Conservation (phyloP, 2,329 filamentous ascomycete species). For the Colletotrichum ledebouriae region DNA sequence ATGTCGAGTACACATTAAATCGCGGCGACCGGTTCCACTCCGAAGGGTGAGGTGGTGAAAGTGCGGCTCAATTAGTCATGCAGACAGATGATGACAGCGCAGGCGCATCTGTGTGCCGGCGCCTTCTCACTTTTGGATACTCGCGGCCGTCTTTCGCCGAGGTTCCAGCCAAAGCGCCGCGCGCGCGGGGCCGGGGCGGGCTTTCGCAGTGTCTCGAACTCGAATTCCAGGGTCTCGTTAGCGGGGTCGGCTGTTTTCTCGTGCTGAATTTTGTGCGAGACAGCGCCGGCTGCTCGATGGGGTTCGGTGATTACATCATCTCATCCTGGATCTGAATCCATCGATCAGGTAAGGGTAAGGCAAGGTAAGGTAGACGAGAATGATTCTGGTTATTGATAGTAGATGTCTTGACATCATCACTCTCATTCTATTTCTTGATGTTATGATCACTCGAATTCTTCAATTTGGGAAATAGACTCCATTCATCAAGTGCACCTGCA, state of each 20-base stretch:
- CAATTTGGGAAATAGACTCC: no score
- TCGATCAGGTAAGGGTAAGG: no score
- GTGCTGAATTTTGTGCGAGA: constrained; percentile 8
- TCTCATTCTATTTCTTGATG: no score
- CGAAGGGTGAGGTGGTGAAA: constrained; percentile 30
- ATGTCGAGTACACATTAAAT: constrained; percentile 28
- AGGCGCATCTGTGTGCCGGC: not conserved
- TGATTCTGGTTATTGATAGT: no score
- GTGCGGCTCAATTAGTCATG: constrained; percentile 40
- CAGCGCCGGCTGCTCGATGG: constrained; percentile 11
- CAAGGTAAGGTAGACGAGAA: no score
- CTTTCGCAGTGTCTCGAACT: constrained; percentile 17
- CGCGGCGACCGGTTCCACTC: constrained; percentile 37
- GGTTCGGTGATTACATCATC: constrained; percentile 38
- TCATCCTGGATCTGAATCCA: constrained; percentile 12
- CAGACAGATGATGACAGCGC: constrained; percentile 31
- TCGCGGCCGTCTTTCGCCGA: constrained; percentile 33
- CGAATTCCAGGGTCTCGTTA: constrained; percentile 35
- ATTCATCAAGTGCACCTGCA: no score
- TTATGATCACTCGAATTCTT: no score
- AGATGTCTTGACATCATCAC: no score
- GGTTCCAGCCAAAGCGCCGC: constrained; percentile 32
- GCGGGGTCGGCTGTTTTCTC: constrained; percentile 30
- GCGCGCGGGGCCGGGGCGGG: constrained; percentile 29
- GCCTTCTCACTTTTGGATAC: no score